phyloP scores from a whole-genome alignment of 2,329 filamentous ascomycete genomes.

The Daldinia sp. region DNA sequence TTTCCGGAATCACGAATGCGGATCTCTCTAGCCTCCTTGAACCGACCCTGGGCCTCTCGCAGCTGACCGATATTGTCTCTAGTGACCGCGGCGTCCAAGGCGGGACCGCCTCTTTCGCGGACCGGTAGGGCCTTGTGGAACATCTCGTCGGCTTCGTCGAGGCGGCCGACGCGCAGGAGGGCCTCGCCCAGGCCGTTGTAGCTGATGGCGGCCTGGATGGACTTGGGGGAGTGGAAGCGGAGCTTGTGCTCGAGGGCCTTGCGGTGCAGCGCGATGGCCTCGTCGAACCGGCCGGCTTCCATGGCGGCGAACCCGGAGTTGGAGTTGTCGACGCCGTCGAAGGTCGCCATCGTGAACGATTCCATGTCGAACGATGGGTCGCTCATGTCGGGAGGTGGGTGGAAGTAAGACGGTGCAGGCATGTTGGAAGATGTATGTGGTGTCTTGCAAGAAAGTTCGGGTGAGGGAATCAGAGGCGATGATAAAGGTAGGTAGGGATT shows the following conservation, averaged over 20 bases:
- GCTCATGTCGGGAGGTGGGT: neutral
- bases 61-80: constrained; percentile 38
- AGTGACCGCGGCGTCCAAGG: constrained; percentile 24
- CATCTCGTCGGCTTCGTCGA: neutral
- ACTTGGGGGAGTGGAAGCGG: neutral
- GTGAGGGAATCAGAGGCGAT: no score
- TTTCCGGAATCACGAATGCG: constrained; percentile 19
- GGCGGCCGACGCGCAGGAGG: neutral
- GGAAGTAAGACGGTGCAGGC: neutral
- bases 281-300: neutral
- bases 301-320: neutral
- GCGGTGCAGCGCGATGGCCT: neutral
- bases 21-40: constrained; percentile 34
- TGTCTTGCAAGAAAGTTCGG: neutral
- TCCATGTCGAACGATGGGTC: neutral
- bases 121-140: neutral
- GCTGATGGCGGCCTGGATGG: constrained; percentile 2
- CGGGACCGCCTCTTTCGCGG: neutral
- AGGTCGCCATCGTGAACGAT: neutral
- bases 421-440: neutral
- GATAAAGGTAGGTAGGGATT: no score
- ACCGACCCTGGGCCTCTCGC: constrained; percentile 41
- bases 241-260: neutral
- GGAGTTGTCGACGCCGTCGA: neutral
- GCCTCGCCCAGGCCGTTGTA: constrained; percentile 2